phyloP scores from a whole-genome alignment of 208 protist species.

The Trypanosoma brucei region DNA sequence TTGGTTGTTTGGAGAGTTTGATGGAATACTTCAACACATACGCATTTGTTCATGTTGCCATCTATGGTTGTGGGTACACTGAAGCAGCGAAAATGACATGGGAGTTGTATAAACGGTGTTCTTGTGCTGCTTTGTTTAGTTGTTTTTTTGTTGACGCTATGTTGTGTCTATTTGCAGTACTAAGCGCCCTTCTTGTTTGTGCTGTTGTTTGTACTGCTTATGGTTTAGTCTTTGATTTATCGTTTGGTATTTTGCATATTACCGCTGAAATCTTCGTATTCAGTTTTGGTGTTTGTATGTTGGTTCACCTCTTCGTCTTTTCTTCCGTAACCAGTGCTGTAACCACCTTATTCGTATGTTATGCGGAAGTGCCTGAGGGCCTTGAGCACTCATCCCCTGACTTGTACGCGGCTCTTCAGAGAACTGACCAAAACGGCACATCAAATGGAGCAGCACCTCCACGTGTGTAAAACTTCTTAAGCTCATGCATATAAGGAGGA shows the following conservation, averaged over 20 bases:
- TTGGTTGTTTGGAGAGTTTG: slow-evolving; percentile 52
- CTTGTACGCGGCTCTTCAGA: slow-evolving; percentile 60
- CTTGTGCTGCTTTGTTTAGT: slow-evolving; percentile 85
- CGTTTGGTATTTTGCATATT: too few species aligned
- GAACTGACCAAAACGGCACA: slow-evolving; percentile 45
- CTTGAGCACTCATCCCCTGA: slow-evolving; percentile 56
- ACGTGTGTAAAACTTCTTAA: neutral
- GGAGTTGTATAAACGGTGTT: slow-evolving; percentile 66
- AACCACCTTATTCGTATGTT: slow-evolving; percentile 88
- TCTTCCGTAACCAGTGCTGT: slow-evolving; percentile 61
- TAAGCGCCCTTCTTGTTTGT: slow-evolving; percentile 37
- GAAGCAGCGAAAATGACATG: slow-evolving; percentile 86
- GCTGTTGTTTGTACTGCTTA: slow-evolving; percentile 25
- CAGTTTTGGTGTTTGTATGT: slow-evolving; percentile 38
- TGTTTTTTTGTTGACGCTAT: slow-evolving; percentile 71
- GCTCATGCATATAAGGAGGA: neutral
- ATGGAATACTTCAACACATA: slow-evolving; percentile 90
- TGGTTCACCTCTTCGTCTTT: slow-evolving; percentile 67
- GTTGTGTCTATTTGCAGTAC: slow-evolving; percentile 55
- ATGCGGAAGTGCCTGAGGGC: slow-evolving; percentile 78
- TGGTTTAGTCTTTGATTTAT: too few species aligned
- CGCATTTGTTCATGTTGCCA: slow-evolving; percentile 90
- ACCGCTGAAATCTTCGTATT: slow-evolving; percentile 42
- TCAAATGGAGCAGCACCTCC: slow-evolving; percentile 43
- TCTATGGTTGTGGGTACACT: slow-evolving; percentile 91